A percentile compares a stretch with the other conserved stretches of the same genome.
Conservation (phyloP, 2,329 filamentous ascomycete genomes). For the Stromatinia cepivora region DNA sequence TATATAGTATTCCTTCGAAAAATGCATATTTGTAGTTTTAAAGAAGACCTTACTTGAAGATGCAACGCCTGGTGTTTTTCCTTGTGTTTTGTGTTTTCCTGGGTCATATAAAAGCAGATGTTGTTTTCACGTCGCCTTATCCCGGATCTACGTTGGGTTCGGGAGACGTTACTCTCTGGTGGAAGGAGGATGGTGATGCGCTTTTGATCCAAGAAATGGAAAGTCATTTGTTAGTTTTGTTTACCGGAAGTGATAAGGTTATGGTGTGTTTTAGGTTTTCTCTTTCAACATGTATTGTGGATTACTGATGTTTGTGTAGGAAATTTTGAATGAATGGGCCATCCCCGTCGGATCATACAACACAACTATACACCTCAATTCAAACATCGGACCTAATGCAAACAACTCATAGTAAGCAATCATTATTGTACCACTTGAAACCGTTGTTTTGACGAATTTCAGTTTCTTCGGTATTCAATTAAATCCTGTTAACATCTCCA, state of each 20-base stretch:
- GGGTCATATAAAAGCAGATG: conserved; percentile 11
- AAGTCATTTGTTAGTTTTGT: conserved; percentile 20
- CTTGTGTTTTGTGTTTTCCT: neutral
- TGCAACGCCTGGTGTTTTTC: conserved; percentile 6
- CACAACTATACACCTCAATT: conserved; percentile 9
- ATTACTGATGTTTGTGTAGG: conserved; percentile 12
- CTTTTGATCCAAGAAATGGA: conserved; percentile 17
- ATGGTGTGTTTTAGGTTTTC: conserved; percentile 7
- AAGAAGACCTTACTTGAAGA: conserved; percentile 17
- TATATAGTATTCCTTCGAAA: neutral
- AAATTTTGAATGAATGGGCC: conserved; percentile 17
- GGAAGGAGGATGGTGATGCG: conserved; percentile 18
- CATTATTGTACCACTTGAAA: neutral
- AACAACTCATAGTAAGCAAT: conserved; percentile 15
- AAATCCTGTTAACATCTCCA: neutral
- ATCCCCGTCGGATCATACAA: conserved; percentile 3
- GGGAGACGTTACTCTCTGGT: conserved; percentile 18
- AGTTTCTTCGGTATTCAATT: conserved; percentile 25
- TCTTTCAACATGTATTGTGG: neutral
- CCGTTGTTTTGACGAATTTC: neutral
- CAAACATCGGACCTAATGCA: conserved; percentile 20
- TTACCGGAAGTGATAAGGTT: conserved; percentile 17
- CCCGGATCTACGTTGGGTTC: conserved; percentile 2
- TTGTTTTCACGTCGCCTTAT: conserved; percentile 16
- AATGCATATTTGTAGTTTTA: conserved; percentile 14